Percentiles rank a stretch among this genome's conserved stretches.
Conservation (phyloP, 1,284 basidiomycete genomes). For the Schizophyllum amplum region DNA sequence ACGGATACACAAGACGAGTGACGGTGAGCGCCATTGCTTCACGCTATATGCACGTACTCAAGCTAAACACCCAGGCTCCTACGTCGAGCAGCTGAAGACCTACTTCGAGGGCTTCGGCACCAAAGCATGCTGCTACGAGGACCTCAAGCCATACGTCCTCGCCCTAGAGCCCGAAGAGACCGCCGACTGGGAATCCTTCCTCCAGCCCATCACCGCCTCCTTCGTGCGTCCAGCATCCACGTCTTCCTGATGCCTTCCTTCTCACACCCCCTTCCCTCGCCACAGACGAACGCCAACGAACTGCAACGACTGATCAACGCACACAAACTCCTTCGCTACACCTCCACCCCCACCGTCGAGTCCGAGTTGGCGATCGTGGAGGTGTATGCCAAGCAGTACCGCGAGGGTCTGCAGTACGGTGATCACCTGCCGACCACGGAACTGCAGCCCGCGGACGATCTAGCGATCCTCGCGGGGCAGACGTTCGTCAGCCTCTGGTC, state of each 20-base stretch:
- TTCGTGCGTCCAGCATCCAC: slow-evolving; percentile 33
- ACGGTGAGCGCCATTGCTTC: slow-evolving; percentile 25
- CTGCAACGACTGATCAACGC: slow-evolving; percentile 62
- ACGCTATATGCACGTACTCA: slow-evolving; percentile 1
- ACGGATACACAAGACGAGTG: slow-evolving; percentile 35
- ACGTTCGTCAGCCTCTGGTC: slow-evolving; percentile 60
- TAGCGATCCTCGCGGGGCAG: slow-evolving; percentile 68
- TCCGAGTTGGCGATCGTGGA: slow-evolving; percentile 44
- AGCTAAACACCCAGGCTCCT: slow-evolving; percentile 29
- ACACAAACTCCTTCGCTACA: slow-evolving; percentile 62
- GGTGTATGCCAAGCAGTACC: slow-evolving; percentile 52
- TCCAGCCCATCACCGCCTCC: slow-evolving; percentile 36
- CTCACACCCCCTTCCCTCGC: slow-evolving; percentile 4
- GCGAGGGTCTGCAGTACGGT: slow-evolving; percentile 59
- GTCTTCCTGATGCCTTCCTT: slow-evolving; percentile 6
- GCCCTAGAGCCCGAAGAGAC: slow-evolving; percentile 38
- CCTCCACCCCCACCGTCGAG: slow-evolving; percentile 42
- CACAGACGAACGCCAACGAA: slow-evolving; percentile 37
- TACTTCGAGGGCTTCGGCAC: slow-evolving; percentile 72
- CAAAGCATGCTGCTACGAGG: slow-evolving; percentile 83
- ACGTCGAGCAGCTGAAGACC: slow-evolving; percentile 39
- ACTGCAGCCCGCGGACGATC: slow-evolving; percentile 82
- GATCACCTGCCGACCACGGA: slow-evolving; percentile 64
- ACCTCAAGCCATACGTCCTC: slow-evolving; percentile 58
- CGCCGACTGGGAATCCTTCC: slow-evolving; percentile 46